These are phyloP conservation scores for Scutellaria galericulata DNA, from an alignment of 257 asterid genomes.

Conservation along the genomic window DNA sequence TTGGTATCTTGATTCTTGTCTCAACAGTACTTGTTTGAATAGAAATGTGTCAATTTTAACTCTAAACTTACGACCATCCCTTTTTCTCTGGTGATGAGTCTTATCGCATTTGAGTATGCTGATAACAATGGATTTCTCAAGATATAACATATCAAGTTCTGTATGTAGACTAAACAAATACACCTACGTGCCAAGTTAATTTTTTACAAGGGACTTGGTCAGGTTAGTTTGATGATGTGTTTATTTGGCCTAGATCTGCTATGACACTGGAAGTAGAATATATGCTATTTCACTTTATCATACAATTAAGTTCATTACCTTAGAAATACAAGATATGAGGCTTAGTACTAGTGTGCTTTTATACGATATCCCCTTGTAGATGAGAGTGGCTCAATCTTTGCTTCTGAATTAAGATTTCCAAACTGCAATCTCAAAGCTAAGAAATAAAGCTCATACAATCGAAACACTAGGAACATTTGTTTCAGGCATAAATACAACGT, in stretches of 20 bases:
- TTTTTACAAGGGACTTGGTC: background rate
- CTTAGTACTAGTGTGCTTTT: background rate
- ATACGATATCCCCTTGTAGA: background rate
- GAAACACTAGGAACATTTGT: background rate
- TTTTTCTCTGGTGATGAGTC: background rate
- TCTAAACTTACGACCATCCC: background rate
- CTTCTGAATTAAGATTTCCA: conserved; percentile 6
- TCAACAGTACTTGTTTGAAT: conserved; percentile 4
- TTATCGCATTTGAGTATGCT: background rate
- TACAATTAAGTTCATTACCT: background rate
- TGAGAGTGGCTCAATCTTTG: background rate
- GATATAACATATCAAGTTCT: background rate
- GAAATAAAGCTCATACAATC: background rate
- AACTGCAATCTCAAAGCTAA: conserved; percentile 3
- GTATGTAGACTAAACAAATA: background rate
- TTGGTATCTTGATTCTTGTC: background rate
- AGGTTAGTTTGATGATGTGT: conserved; percentile 4
- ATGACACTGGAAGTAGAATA: background rate
- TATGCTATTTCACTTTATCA: background rate
- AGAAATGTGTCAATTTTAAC: background rate
- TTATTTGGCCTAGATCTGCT: background rate
- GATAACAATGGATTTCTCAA: background rate
- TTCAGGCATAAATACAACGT: background rate
- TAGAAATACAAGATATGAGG: background rate
- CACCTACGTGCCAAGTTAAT: conserved; percentile 6